Base-by-base conservation (phyloP, 805 yeast species). In the Cyberlindnera mississippiensis region DNA sequence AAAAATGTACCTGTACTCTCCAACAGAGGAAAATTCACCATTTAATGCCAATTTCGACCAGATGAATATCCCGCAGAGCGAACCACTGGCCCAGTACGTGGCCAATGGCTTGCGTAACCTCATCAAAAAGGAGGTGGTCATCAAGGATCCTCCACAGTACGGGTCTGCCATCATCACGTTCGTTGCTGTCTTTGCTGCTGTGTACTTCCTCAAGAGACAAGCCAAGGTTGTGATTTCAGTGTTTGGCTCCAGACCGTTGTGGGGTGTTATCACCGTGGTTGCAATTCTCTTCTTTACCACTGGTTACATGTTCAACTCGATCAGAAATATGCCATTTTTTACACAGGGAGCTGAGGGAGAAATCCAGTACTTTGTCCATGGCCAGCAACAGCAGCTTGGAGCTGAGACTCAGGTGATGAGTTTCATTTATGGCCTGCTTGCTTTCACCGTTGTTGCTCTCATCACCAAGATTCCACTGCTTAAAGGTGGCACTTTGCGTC, bases 291-390 rank as follows among this genome's bases (percentile, higher is more conserved):
- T 89, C 52, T 85, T 90, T 70, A 79, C 76, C 36, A 71, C 91
- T 7, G 99, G 99, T 14, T 85, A 89, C 66, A 93, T 93, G 99
- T 93, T 80, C 74, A 90, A 88, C 62, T 75, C 77, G 51, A 93
- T 93, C 49, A 78, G 97, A 62, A 75, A 75, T 29, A 60, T 68
- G 19, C 73, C 64, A 35, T 85, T 82, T 58, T 69, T 82, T 32
- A 72, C 73, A 50, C 71, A 67, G 27, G 63, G 59, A 18, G 55
- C 50, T 8, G 50, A 57, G 33, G 74, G 73, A 17, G 52, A 52
- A 8, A 55, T 64, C 13, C 69, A 52, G 31, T 82, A 77, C 58
- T 68, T 78, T 33, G 48, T 60, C 3, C 68, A 71, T 4, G 88
- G 88, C 28, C 89, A 85, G 55, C 85, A 82, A 56, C 68, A 67